Evolutionary conservation across 306 rosid genomes (phyloP).

Genomic region (Corylus americana): DNA sequence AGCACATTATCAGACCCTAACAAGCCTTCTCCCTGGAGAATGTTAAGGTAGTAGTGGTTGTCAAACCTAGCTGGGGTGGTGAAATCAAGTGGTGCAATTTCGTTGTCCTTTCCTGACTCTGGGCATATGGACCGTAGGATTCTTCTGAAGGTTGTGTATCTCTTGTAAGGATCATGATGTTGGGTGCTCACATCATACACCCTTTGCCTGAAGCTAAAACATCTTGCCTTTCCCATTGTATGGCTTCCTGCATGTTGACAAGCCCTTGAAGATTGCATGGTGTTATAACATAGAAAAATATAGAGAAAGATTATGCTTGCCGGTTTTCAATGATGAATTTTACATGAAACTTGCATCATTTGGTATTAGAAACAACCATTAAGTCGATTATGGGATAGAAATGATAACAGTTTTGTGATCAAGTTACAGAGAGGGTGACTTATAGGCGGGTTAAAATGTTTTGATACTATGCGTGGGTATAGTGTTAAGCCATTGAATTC

Average conservation of each 20-base stretch:
- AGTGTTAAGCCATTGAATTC: no score
- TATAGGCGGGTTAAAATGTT: no score
- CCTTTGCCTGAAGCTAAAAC: conserved; percentile 72
- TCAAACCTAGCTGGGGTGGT: conserved; percentile 74
- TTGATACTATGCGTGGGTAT: no score
- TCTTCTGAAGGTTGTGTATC: conserved; percentile 59
- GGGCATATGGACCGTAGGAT: conserved; percentile 74
- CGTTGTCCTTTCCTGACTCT: conserved; percentile 50
- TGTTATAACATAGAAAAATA: neutral
- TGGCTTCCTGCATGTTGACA: conserved; percentile 63
- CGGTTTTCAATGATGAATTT: no score
- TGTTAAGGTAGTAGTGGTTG: conserved; percentile 68
- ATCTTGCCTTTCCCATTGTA: conserved; percentile 86
- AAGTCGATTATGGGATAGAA: no score
- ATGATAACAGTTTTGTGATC: no score
- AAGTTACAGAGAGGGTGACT: no score
- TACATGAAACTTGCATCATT: no score
- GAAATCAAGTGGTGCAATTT: conserved; percentile 65
- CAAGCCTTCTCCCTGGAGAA: conserved; percentile 74
- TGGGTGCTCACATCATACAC: conserved; percentile 45
- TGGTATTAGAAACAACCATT: no score
- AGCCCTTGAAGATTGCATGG: conserved; percentile 1
- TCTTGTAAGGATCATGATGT: conserved; percentile 54
- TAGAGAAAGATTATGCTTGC: neutral
- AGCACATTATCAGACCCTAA: conserved; percentile 74